Conservation (phyloP, 192 early-diverging fungal species). For the Cetraspora pellucida region DNA sequence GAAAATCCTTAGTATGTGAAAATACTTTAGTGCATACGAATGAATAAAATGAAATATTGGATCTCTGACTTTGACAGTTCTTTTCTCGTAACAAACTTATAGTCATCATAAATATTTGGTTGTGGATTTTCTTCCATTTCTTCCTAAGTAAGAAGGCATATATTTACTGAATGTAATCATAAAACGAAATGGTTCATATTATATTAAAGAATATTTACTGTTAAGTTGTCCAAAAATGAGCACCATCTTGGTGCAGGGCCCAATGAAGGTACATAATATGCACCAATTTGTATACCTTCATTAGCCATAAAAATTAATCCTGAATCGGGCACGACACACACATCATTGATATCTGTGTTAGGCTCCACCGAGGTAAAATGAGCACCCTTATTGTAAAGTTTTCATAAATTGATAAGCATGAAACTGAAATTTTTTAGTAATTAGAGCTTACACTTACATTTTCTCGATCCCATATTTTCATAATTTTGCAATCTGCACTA, state of each 20-base stretch:
- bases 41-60: neutral
- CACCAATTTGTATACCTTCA: constrained; percentile 91
- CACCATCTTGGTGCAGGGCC: constrained; percentile 93
- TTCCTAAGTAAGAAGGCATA: constrained; percentile 43
- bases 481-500: constrained; percentile 85
- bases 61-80: constrained; percentile 65
- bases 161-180: neutral
- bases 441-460: constrained; percentile 44
- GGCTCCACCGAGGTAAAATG: constrained; percentile 93
- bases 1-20: neutral
- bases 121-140: constrained; percentile 89
- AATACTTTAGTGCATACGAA: neutral
- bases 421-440: neutral
- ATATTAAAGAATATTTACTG: constrained; percentile 37
- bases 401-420: neutral
- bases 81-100: constrained; percentile 94
- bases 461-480: constrained; percentile 92
- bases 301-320: constrained; percentile 90
- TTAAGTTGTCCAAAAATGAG: constrained; percentile 94
- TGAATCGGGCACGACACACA: constrained; percentile 76
- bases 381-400: constrained; percentile 56
- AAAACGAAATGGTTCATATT: neutral
- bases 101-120: constrained; percentile 91
- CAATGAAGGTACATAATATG: constrained; percentile 89
- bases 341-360: constrained; percentile 90